phyloP scores from a whole-genome alignment of 2,329 filamentous ascomycete species.

The Aspergillus spinulosporus region DNA sequence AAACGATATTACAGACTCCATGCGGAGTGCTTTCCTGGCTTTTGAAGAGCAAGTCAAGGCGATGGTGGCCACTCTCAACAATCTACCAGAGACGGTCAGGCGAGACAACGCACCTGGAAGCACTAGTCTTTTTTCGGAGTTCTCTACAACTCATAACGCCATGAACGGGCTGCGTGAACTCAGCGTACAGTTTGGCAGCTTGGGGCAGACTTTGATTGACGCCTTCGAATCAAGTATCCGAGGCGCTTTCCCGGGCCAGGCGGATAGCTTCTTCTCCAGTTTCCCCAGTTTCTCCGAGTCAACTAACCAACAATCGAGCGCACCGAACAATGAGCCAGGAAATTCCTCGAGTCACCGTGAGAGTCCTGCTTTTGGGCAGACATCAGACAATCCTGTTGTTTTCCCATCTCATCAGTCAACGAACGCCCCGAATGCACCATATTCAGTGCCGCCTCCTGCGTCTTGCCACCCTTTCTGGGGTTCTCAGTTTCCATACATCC shows the following conservation, averaged over 20 bases:
- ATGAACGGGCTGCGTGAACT: conserved; percentile 42
- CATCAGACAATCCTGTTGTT: not conserved
- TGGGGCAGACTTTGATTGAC: conserved; percentile 40
- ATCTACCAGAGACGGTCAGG: conserved; percentile 30
- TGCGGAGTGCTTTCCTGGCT: conserved; percentile 38
- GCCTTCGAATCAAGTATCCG: conserved; percentile 40
- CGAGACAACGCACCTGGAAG: conserved; percentile 36
- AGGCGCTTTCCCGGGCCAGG: conserved; percentile 16
- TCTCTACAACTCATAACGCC: conserved; percentile 39
- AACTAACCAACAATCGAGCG: not conserved
- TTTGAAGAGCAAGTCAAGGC: conserved; percentile 41
- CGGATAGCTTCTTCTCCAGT: conserved; percentile 5
- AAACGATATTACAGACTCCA: conserved; percentile 36
- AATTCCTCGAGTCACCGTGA: not conserved
- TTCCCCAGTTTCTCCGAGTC: conserved; percentile 2
- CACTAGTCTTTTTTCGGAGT: conserved; percentile 37
- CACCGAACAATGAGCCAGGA: not conserved
- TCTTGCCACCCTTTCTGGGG: not conserved
- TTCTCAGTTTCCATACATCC: not conserved
- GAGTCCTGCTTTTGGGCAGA: not conserved
- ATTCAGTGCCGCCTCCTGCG: not conserved
- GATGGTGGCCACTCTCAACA: conserved; percentile 38
- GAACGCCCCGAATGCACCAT: not conserved
- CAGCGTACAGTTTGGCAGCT: conserved; percentile 43
- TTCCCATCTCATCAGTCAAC: not conserved